phyloP scores from a whole-genome alignment of 2,329 filamentous ascomycete species.

The Aspergillus pseudoterreus region DNA sequence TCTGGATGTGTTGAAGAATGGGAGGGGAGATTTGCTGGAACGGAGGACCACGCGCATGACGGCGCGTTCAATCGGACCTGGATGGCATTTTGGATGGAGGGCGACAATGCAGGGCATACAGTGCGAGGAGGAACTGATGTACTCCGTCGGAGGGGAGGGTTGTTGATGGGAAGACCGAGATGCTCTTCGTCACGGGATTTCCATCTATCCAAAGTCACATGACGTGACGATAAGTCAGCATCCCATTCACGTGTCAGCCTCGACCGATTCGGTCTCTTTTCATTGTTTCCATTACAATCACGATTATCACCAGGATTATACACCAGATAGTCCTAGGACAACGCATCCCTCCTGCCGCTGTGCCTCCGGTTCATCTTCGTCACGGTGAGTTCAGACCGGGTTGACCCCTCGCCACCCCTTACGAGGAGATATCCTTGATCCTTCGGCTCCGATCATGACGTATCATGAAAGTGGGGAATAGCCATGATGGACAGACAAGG shows the following conservation, averaged over 20 bases:
- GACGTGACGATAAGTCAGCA: not conserved
- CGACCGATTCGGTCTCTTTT: not conserved
- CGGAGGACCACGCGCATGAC: conserved; percentile 22
- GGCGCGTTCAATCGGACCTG: conserved; percentile 15
- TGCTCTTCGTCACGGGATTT: not conserved
- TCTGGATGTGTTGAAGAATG: not conserved
- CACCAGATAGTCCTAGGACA: no score
- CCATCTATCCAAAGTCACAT: not conserved
- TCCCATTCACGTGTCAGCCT: not conserved
- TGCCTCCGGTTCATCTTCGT: conserved; percentile 1
- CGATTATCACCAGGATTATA: not conserved
- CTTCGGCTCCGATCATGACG: not conserved
- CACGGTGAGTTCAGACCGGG: not conserved
- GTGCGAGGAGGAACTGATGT: not conserved
- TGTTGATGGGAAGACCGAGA: not conserved
- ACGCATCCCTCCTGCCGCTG: not conserved
- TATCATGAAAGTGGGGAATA: not conserved
- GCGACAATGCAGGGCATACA: conserved; percentile 11
- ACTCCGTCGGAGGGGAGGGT: not conserved
- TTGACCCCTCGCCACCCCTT: no score
- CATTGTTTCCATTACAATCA: not conserved
- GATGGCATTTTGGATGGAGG: conserved; percentile 11
- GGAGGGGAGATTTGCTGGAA: conserved; percentile 1
- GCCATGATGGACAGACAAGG: not conserved
- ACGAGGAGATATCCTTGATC: not conserved